Evolutionary conservation across 345 rosid genomes (phyloP).

Genomic region (Salix brachista): DNA sequence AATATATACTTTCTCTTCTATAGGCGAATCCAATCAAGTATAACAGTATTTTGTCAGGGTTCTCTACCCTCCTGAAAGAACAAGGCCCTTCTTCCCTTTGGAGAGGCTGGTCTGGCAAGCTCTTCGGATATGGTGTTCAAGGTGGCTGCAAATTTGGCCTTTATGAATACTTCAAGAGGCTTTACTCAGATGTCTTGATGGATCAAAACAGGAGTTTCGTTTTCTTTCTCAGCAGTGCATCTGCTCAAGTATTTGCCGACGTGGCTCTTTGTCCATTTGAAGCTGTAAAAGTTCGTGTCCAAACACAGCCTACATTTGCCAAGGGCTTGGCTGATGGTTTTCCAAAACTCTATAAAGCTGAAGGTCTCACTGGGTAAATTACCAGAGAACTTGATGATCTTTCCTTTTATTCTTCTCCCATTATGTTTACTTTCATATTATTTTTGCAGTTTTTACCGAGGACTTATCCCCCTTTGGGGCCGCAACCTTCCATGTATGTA

Average conservation of each 20-base stretch:
- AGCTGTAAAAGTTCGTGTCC: constrained; percentile 61
- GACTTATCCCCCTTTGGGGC: constrained; percentile 41
- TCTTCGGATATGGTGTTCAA: constrained; percentile 61
- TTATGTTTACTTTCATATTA: constrained; percentile 5
- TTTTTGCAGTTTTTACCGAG: constrained; percentile 36
- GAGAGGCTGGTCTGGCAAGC: constrained; percentile 69
- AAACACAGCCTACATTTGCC: constrained; percentile 53
- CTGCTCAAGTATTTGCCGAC: constrained; percentile 66
- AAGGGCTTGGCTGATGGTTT: constrained; percentile 61
- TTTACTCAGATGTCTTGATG: constrained; percentile 42
- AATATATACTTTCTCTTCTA: neutral
- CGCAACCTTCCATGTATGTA: constrained; percentile 46
- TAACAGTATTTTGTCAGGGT: constrained; percentile 46
- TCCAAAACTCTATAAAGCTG: constrained; percentile 48
- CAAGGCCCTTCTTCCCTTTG: constrained; percentile 63
- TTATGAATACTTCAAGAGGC: constrained; percentile 62
- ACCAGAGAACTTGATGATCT: neutral
- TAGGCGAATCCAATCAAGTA: constrained; percentile 64
- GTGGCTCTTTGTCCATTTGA: constrained; percentile 69
- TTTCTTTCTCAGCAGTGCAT: constrained; percentile 62
- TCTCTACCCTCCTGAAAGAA: constrained; percentile 54
- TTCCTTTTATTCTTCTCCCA: constrained; percentile 5
- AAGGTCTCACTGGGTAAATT: constrained; percentile 54
- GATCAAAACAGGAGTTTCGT: constrained; percentile 35
- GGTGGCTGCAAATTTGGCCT: constrained; percentile 69